These are phyloP conservation scores for Oleoguttula mirabilis DNA, from an alignment of 495 filamentous ascomycete genomes.

Conservation along the genomic window DNA sequence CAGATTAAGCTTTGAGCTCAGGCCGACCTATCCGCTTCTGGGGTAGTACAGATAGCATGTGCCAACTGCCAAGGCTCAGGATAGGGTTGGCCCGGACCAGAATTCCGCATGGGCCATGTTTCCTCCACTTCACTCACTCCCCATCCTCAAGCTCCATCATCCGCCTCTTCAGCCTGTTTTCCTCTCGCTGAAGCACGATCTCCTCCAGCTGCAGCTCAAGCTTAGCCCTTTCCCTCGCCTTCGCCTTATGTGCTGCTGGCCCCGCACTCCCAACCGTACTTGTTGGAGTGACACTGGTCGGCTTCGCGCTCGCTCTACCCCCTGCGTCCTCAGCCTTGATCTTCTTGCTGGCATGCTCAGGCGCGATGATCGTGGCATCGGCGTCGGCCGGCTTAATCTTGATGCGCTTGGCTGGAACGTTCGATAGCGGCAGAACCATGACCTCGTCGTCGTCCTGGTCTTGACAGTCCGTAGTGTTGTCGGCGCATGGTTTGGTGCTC, in stretches of 20 bases:
- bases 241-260: not conserved
- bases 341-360: not conserved
- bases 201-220: constrained; percentile 1
- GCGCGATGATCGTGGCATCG: not conserved
- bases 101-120: too few relatives aligned
- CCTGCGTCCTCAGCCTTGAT: constrained; percentile 1
- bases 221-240: not conserved
- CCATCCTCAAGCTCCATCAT: constrained; percentile 12
- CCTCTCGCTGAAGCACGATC: not conserved
- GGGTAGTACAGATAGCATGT: too few relatives aligned
- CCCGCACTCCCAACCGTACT: not conserved
- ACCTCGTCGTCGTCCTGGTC: not conserved
- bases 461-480: not conserved
- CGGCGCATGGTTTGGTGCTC: not conserved
- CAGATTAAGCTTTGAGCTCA: too few relatives aligned
- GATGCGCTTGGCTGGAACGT: not conserved
- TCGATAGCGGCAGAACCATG: not conserved
- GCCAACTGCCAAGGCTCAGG: too few relatives aligned
- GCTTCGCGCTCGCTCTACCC: not conserved
- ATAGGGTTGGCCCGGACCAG: too few relatives aligned
- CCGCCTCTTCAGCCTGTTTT: constrained; percentile 1
- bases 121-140: too few relatives aligned
- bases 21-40: too few relatives aligned
- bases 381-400: not conserved
- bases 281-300: not conserved